Base-by-base conservation (phyloP, 495 filamentous ascomycete genomes). In the Hypomontagnella submonticulosa region DNA sequence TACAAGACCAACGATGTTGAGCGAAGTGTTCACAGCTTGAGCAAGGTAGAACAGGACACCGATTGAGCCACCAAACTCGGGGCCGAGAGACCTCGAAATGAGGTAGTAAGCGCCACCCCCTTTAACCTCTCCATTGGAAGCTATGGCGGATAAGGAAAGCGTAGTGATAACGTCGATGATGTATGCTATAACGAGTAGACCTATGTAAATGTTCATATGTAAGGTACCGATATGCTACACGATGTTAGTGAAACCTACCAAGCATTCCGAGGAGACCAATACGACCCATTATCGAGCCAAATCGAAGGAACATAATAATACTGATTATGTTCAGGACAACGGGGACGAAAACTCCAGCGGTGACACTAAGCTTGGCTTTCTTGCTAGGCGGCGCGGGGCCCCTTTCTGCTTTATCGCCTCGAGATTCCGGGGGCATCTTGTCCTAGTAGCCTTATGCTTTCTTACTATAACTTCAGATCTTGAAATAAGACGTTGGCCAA, bases 51-150 rank as follows among this genome's bases (percentile, higher is more conserved):
- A 94, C 7, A 96, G 87, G n/a, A 96, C 77, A 2, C 92, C 92
- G 49, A 96, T 96, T 4, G 89, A 91, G n/a, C 92, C 92, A 30
- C 92, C 92, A 71, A 96, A 96, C 65, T 96, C 92, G 10, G 92
- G 92, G 4, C 92, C 92, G 15, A 96, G 77, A 32, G 90, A 92
- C 51, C 92, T 86, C 11, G 92, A 96, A 49, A 96, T 96, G 53
- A 96, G 76, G 63, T 94, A 96, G 71, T 96, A 96, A 23, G 92
- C 92, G 41, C 92, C 92, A 11, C 92, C 92, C 32, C 92, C 92
- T 59, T 91, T 87, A 57, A 96, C 92, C 37, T 92, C 93, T 20
- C 92, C 92, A 77, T 96, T 96, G 11, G 91, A 92, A 27, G 92
- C 92, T 72, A 96, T 93, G 16, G 92, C 92, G 12, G 91, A 94